These are phyloP conservation scores for Fagus sylvatica DNA, from an alignment of 306 rosid species.

Conservation along the genomic window DNA sequence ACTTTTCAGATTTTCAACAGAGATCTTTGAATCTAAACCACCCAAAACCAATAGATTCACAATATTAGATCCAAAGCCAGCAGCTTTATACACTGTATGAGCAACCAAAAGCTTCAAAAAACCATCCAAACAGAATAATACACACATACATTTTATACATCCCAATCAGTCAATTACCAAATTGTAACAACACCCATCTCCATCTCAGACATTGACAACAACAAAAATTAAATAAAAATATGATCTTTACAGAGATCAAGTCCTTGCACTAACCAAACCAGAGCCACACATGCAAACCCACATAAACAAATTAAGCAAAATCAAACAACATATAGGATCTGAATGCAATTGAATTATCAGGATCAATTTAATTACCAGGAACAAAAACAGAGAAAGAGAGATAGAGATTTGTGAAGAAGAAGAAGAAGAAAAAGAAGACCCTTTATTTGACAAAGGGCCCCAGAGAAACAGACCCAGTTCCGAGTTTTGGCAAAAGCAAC, in stretches of 20 bases:
- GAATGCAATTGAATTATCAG: slow-evolving; percentile 23
- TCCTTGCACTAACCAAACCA: slow-evolving; percentile 16
- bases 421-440: slow-evolving; percentile 35
- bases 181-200: neutral
- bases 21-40: slow-evolving; percentile 29
- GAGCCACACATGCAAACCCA: slow-evolving; percentile 31
- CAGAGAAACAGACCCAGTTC: slow-evolving; percentile 21
- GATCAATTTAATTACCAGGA: slow-evolving; percentile 36
- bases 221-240: slow-evolving; percentile 4
- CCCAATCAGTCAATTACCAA: neutral
- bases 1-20: slow-evolving; percentile 6
- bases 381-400: slow-evolving; percentile 23
- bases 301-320: slow-evolving; percentile 9
- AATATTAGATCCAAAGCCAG: neutral
- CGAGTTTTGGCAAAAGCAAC: slow-evolving; percentile 27
- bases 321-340: slow-evolving; percentile 6
- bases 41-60: neutral
- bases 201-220: slow-evolving; percentile 31
- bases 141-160: neutral
- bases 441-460: slow-evolving; percentile 44
- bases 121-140: slow-evolving; percentile 10
- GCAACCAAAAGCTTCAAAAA: slow-evolving; percentile 13
- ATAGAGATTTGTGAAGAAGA: neutral
- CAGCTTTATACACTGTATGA: neutral
- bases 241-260: slow-evolving; percentile 6